Percentiles rank a stretch among this genome's conserved stretches.
Conservation (phyloP, 2,329 filamentous ascomycete species). For the Claviceps quebecensis region DNA sequence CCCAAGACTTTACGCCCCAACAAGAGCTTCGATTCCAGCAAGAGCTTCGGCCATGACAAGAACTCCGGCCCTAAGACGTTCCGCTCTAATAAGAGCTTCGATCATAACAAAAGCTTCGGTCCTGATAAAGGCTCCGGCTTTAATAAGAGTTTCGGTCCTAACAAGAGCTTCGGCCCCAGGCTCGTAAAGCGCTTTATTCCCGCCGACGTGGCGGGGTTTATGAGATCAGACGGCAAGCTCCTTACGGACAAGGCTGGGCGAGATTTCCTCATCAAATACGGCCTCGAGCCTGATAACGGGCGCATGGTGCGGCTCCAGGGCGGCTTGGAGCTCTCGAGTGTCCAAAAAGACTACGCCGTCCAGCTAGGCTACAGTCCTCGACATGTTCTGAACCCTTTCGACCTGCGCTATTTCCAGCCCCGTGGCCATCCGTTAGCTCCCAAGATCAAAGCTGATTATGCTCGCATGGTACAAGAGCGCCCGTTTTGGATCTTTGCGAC, state of each 20-base stretch:
- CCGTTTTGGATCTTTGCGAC: slow-evolving; percentile 21
- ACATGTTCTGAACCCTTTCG: slow-evolving; percentile 20
- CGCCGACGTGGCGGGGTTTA: slow-evolving; percentile 9
- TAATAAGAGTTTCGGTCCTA: background rate
- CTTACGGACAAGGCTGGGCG: slow-evolving; percentile 16
- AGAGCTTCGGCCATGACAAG: background rate
- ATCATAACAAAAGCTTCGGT: background rate
- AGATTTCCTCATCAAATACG: slow-evolving; percentile 14
- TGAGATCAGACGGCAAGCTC: slow-evolving; percentile 13
- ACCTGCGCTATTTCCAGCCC: slow-evolving; percentile 19
- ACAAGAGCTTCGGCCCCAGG: slow-evolving; percentile 1
- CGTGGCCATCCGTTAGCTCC: slow-evolving; percentile 19
- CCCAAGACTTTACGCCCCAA: background rate
- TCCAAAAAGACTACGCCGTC: slow-evolving; percentile 11
- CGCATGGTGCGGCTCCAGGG: slow-evolving; percentile 6
- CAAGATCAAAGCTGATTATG: slow-evolving; percentile 14
- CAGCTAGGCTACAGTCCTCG: slow-evolving; percentile 13
- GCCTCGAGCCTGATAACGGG: slow-evolving; percentile 13
- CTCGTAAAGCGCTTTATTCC: slow-evolving; percentile 11
- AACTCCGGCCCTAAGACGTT: too few relatives aligned
- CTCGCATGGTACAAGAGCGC: slow-evolving; percentile 12
- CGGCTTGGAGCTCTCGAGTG: slow-evolving; percentile 4
- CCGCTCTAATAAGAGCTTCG: background rate
- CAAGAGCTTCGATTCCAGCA: background rate
- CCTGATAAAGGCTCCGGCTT: background rate